Evolutionary conservation across 352 stramenopile species (phyloP).

Genomic region (Aphanomyces euteiches): DNA sequence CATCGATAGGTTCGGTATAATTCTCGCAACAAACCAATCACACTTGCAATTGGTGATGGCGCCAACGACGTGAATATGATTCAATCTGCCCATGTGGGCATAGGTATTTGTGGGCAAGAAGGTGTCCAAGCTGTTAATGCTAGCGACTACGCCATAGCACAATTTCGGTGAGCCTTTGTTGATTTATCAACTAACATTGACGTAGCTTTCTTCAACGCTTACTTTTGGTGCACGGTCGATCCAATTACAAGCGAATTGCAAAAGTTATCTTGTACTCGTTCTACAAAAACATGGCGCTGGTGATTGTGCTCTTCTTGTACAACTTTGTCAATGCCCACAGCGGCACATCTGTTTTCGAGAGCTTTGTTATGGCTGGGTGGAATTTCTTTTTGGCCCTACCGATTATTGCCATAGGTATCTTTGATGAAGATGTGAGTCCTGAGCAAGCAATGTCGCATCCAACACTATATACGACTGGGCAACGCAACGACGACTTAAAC

Average conservation of each 20-base stretch:
- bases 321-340: slow-evolving; percentile 82
- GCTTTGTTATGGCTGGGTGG: slow-evolving; percentile 73
- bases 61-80: slow-evolving; percentile 97
- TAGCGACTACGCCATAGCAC: slow-evolving; percentile 91
- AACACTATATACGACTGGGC: slow-evolving; percentile 52
- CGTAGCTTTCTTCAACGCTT: slow-evolving; percentile 81
- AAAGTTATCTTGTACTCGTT: slow-evolving; percentile 87
- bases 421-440: slow-evolving; percentile 68
- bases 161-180: slow-evolving; percentile 65
- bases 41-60: slow-evolving; percentile 89
- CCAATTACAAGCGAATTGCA: slow-evolving; percentile 88
- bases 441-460: slow-evolving; percentile 61
- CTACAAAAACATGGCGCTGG: slow-evolving; percentile 75
- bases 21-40: slow-evolving; percentile 34
- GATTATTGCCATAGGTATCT: slow-evolving; percentile 83
- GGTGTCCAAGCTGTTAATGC: slow-evolving; percentile 91
- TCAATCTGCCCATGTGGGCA: slow-evolving; percentile 86
- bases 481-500: slow-evolving; percentile 65
- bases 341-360: slow-evolving; percentile 80
- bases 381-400: slow-evolving; percentile 84
- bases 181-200: neutral
- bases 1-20: slow-evolving; percentile 15
- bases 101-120: slow-evolving; percentile 90
- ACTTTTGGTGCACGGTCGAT: slow-evolving; percentile 89
- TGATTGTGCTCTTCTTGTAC: slow-evolving; percentile 70